Conservation (phyloP, 2,329 filamentous ascomycete genomes). For the Xylaria sp. region DNA sequence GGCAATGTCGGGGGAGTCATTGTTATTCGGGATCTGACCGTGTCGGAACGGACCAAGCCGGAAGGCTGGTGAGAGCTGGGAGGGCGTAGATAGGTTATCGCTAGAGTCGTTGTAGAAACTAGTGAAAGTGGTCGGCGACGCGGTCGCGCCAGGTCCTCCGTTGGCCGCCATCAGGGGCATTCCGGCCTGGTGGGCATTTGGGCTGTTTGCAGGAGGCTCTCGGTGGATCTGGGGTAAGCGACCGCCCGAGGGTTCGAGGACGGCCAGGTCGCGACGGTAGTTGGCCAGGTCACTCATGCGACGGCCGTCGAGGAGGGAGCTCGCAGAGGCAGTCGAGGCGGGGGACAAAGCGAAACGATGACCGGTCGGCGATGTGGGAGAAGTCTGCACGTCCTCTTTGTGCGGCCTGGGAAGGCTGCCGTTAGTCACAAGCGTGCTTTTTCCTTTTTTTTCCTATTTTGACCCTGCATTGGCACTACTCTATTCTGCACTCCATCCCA, state of each 20-base stretch:
- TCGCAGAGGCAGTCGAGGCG: conserved; percentile 56
- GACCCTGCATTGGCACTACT: conserved; percentile 2
- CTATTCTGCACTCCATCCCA: not conserved
- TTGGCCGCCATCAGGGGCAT: conserved; percentile 68
- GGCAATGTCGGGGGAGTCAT: conserved; percentile 70
- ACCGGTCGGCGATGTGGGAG: conserved; percentile 60
- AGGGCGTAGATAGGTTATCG: conserved; percentile 71
- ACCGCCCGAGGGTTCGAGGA: conserved; percentile 70
- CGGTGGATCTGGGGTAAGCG: conserved; percentile 69
- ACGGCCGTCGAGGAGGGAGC: conserved; percentile 66
- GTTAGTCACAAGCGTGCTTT: conserved; percentile 46
- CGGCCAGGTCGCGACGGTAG: conserved; percentile 77
- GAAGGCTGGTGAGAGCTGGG: conserved; percentile 77
- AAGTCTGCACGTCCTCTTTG: conserved; percentile 60
- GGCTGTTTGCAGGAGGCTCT: conserved; percentile 66
- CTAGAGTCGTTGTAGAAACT: conserved; percentile 81
- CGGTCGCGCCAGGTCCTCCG: conserved; percentile 51
- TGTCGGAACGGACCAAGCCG: conserved; percentile 59
- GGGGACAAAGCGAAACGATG: conserved; percentile 57
- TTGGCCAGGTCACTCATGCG: conserved; percentile 72
- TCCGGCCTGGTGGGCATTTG: conserved; percentile 63
- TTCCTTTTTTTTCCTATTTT: not conserved
- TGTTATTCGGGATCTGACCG: conserved; percentile 55
- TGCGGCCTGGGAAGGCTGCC: conserved; percentile 49
- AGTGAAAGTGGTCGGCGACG: conserved; percentile 56